Percentiles rank a stretch among this genome's conserved stretches.
Evolutionary conservation across 2,329 filamentous ascomycete genomes (phyloP).

Genomic region (Aspergillus brasiliensis): DNA sequence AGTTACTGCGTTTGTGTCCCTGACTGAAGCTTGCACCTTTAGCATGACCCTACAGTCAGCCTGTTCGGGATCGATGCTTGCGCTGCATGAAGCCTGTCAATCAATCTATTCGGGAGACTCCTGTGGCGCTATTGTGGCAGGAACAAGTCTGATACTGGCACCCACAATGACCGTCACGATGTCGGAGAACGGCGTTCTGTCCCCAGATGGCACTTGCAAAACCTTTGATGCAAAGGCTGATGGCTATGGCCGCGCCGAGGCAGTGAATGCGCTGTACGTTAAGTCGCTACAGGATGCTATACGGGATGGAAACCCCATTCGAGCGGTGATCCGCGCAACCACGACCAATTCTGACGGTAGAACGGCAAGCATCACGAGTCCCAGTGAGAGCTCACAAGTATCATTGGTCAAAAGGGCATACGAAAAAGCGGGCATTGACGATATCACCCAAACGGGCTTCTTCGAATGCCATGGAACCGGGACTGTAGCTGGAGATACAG

Average conservation of each 20-base stretch:
- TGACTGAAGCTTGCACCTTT: no score
- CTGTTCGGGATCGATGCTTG: slow-evolving; percentile 45
- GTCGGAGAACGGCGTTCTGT: slow-evolving; percentile 36
- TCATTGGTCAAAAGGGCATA: slow-evolving; percentile 18
- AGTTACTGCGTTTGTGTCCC: no score
- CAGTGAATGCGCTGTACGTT: slow-evolving; percentile 48
- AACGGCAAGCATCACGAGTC: slow-evolving; percentile 17
- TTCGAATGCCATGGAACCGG: slow-evolving; percentile 21
- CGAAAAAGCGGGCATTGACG: slow-evolving; percentile 3
- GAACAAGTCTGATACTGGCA: slow-evolving; percentile 29
- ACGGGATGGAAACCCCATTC: slow-evolving; percentile 39
- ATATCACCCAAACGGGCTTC: slow-evolving; percentile 12
- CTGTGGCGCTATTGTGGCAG: slow-evolving; percentile 35
- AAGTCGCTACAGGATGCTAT: slow-evolving; percentile 51
- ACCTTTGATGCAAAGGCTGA: slow-evolving; percentile 51
- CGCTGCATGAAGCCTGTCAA: slow-evolving; percentile 30
- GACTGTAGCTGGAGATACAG: slow-evolving; percentile 14
- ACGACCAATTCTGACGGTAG: slow-evolving; percentile 17
- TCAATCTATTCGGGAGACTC: slow-evolving; percentile 26
- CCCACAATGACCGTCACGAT: slow-evolving; percentile 27
- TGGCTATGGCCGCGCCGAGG: slow-evolving; percentile 56
- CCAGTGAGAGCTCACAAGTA: slow-evolving; percentile 18
- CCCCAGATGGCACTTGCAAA: slow-evolving; percentile 49
- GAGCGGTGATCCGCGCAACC: slow-evolving; percentile 12
- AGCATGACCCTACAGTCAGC: slow-evolving; percentile 42